Conservation (phyloP, 345 rosid species). For the Eucalyptus camaldulensis region DNA sequence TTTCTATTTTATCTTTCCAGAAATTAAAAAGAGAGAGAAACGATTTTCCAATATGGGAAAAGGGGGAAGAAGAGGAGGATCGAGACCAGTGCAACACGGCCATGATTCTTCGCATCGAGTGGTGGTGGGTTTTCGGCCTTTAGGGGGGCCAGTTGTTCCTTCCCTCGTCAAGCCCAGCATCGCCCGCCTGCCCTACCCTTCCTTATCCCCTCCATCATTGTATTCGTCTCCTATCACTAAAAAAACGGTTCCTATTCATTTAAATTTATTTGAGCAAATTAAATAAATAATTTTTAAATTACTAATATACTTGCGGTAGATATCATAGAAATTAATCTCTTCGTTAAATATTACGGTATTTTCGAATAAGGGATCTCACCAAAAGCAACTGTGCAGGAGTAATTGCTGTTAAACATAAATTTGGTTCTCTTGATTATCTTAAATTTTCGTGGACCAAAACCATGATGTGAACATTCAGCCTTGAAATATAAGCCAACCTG, state of each 20-base stretch:
- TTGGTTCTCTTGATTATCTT: no score
- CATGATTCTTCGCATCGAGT: neutral
- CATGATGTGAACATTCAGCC: neutral
- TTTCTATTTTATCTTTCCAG: no score
- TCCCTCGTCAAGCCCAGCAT: neutral
- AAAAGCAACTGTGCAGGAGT: neutral
- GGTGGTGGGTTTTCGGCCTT: neutral
- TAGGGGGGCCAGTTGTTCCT: neutral
- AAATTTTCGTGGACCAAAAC: fast-evolving
- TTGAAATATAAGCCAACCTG: no score
- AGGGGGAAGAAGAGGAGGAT: neutral
- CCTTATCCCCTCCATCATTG: neutral
- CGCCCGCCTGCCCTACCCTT: fast-evolving
- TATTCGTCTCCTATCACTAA: neutral
- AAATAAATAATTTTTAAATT: no score
- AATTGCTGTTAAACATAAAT: no score
- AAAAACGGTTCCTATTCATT: neutral
- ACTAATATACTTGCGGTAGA: neutral
- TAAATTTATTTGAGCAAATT: no score
- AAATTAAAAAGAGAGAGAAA: neutral
- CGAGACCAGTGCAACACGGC: neutral
- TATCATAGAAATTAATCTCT: no score
- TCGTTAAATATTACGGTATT: neutral
- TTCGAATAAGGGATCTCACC: neutral
- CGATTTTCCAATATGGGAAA: neutral